Conservation (phyloP, 139 green algal species). For the Chlorella sp. region DNA sequence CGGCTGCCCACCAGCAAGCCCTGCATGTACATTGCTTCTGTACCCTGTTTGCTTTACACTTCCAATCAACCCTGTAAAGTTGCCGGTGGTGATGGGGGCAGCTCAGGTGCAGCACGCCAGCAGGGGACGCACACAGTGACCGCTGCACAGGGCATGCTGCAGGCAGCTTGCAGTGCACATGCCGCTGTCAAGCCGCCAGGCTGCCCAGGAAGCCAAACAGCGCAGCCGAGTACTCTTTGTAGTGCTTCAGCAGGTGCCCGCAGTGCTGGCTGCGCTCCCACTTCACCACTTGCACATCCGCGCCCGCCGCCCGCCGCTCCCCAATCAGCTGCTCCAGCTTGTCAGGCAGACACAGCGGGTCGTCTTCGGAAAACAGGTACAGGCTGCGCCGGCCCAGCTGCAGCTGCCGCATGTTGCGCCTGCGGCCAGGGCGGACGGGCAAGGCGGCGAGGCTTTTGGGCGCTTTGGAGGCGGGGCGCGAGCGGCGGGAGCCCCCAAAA, state of each 20-base stretch:
- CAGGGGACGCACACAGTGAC: not conserved
- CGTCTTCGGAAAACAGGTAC: slow-evolving; percentile 40
- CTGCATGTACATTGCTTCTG: no score
- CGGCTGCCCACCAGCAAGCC: no score
- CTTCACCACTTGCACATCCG: not conserved
- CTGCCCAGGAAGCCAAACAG: slow-evolving; percentile 25
- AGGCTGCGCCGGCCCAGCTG: slow-evolving; percentile 7
- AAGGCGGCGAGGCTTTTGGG: no score
- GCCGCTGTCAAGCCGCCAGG: not conserved
- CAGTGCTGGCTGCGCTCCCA: slow-evolving; percentile 31
- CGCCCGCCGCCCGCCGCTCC: not conserved
- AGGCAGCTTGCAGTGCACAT: no score
- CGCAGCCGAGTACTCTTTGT: slow-evolving; percentile 17
- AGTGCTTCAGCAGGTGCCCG: slow-evolving; percentile 35
- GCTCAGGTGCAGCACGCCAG: not conserved
- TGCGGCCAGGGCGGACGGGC: not conserved
- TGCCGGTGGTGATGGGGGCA: not conserved
- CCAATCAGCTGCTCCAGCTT: slow-evolving; percentile 39
- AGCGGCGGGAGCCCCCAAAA: no score
- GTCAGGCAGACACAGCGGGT: slow-evolving; percentile 38
- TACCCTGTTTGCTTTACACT: not conserved
- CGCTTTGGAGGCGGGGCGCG: no score
- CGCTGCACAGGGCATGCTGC: no score
- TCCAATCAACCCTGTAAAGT: not conserved
- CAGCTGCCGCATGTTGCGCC: slow-evolving; percentile 37